Percentiles rank a stretch among this genome's conserved stretches.
These are phyloP conservation scores for Chaetomiaceae sp. DNA, from an alignment of 2,329 filamentous ascomycete genomes.

Conservation along the genomic window DNA sequence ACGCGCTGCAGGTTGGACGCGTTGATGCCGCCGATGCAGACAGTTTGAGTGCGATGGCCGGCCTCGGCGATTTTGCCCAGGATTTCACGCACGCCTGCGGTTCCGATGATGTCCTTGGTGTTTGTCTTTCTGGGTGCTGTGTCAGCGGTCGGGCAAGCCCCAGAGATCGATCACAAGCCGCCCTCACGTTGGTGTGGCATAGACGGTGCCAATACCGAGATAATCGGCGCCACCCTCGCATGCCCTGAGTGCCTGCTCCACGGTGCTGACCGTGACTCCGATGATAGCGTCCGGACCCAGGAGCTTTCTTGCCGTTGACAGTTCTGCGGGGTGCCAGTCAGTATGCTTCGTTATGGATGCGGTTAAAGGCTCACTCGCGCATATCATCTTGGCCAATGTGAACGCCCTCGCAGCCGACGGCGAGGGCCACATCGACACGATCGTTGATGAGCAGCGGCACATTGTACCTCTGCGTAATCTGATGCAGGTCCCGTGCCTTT, in stretches of 20 bases:
- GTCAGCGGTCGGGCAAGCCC: neutral
- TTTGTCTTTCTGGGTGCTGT: slow-evolving; percentile 62
- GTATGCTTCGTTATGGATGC: neutral
- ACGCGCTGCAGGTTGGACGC: slow-evolving; percentile 69
- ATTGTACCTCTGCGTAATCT: slow-evolving; percentile 59
- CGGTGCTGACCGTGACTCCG: slow-evolving; percentile 76
- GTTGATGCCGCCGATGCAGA: slow-evolving; percentile 89
- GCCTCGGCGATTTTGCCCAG: slow-evolving; percentile 54
- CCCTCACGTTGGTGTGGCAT: slow-evolving; percentile 67
- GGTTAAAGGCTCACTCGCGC: slow-evolving; percentile 44
- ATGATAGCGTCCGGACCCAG: slow-evolving; percentile 77
- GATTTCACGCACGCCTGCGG: slow-evolving; percentile 64
- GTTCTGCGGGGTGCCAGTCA: slow-evolving; percentile 39
- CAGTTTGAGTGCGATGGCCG: slow-evolving; percentile 52
- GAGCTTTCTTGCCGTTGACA: slow-evolving; percentile 62
- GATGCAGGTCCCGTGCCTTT: slow-evolving; percentile 68
- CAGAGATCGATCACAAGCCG: neutral
- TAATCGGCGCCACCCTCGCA: slow-evolving; percentile 79
- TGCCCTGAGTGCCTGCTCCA: slow-evolving; percentile 68
- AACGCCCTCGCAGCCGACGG: slow-evolving; percentile 82
- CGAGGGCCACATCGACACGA: slow-evolving; percentile 81
- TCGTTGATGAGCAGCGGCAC: slow-evolving; percentile 92
- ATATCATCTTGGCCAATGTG: slow-evolving; percentile 96
- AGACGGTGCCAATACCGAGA: slow-evolving; percentile 85
- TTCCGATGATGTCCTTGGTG: slow-evolving; percentile 75